phyloP scores from a whole-genome alignment of 345 rosid species.

The Barbarea vulgaris region DNA sequence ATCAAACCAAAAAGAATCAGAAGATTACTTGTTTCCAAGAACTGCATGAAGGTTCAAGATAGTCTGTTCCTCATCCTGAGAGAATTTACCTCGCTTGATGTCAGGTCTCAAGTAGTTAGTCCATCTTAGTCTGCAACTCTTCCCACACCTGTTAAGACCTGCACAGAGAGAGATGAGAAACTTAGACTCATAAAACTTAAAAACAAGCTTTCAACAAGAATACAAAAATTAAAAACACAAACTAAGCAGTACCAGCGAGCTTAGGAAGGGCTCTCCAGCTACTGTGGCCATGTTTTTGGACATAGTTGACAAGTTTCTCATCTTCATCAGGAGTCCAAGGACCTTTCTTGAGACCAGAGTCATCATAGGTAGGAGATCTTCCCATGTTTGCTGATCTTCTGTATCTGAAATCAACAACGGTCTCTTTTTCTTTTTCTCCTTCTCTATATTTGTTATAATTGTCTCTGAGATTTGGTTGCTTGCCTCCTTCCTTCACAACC shows the following conservation, averaged over 20 bases:
- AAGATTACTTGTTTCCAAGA: conserved; percentile 80
- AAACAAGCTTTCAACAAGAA: background rate
- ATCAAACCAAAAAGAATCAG: background rate
- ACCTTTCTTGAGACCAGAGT: conserved; percentile 79
- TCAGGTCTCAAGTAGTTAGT: conserved; percentile 86
- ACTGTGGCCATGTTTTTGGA: conserved; percentile 76
- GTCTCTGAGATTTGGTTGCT: conserved; percentile 39
- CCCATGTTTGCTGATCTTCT: conserved; percentile 49
- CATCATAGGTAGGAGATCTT: conserved; percentile 66
- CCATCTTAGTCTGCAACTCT: conserved; percentile 88
- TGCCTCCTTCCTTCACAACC: conserved; percentile 63
- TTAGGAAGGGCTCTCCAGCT: conserved; percentile 96
- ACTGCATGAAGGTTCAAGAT: conserved; percentile 77
- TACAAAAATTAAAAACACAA: background rate
- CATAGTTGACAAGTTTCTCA: conserved; percentile 60
- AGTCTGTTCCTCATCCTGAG: conserved; percentile 75
- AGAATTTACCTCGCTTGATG: conserved; percentile 82
- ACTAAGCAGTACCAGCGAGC: conserved; percentile 58
- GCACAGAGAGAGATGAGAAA: conserved; percentile 17
- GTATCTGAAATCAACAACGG: conserved; percentile 31
- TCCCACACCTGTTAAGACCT: conserved; percentile 86
- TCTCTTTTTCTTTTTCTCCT: background rate
- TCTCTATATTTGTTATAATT: conserved; percentile 17
- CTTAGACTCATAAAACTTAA: background rate
- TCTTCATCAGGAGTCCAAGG: conserved; percentile 96